Evolutionary conservation across 768 basidiomycete genomes (phyloP), one percentile per base, ranked within the genome.

Genomic region (Kwoniella shandongensis): DNA sequence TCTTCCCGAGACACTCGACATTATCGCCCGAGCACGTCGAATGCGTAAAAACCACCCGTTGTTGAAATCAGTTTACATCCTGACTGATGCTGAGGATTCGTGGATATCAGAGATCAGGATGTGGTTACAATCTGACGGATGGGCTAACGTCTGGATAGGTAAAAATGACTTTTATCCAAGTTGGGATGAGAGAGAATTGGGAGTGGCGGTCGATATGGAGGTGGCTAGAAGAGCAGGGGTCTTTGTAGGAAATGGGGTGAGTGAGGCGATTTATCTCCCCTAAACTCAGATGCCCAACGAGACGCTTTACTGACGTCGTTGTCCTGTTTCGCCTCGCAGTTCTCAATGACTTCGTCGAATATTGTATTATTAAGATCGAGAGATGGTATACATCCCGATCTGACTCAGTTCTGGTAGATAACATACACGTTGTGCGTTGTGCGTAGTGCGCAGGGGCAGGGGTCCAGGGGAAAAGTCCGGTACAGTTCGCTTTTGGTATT

Each of bases 241-340:
- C 35, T 76, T 74, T 59, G 75, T 76, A 1, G 75, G 75, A 6
- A 76, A 76, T 51, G 75, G 75, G 50, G 74, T 76, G 64, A 67
- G 72, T 65, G 12, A 36, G 25, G 18, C 20, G n/a, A 10, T 36
- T 44, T 7, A 23, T 27, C 23, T n/a, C 8, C 4, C 18, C 4
- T 25, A 6, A n/a, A 5, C 40, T 29, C 12, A n/a, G n/a, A n/a
- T n/a, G n/a, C n/a, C n/a, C n/a, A n/a, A n/a, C n/a, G n/a, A n/a
- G n/a, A n/a, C n/a, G n/a, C n/a, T n/a, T n/a, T n/a, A n/a, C n/a
- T n/a, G n/a, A n/a, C n/a, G n/a, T n/a, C n/a, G n/a, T n/a, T n/a
- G n/a, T n/a, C n/a, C n/a, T n/a, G n/a, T n/a, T n/a, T n/a, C n/a
- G n/a, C n/a, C n/a, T n/a, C 23, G 4, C 48, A 76, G 74, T 76